A percentile compares a stretch with the other conserved stretches of the same genome.
phyloP scores from a whole-genome alignment of 257 asterid species.

The Solanum corneliomulleri region DNA sequence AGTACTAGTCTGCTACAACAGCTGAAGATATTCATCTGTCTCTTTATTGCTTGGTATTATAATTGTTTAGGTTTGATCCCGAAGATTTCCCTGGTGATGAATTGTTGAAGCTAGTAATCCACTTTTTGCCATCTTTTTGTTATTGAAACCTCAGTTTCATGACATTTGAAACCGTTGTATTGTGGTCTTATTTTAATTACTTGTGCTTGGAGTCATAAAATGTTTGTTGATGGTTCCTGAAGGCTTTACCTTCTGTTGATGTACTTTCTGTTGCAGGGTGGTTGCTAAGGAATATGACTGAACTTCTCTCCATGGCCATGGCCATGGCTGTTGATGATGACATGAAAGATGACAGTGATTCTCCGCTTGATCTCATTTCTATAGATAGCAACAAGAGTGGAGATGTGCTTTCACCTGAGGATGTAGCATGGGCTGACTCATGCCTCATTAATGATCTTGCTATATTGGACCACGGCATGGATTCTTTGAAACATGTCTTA shows the following conservation, averaged over 20 bases:
- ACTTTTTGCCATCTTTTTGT: background rate
- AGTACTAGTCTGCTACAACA: background rate
- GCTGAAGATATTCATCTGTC: background rate
- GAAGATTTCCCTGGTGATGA: background rate
- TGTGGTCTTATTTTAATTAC: background rate
- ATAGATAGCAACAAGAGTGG: slow-evolving; percentile 6
- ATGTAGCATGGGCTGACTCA: slow-evolving; percentile 69
- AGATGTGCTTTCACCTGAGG: slow-evolving; percentile 34
- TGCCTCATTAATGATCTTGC: slow-evolving; percentile 45
- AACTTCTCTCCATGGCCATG: background rate
- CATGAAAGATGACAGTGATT: slow-evolving; percentile 8
- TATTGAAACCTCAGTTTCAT: background rate
- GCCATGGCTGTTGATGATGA: slow-evolving; percentile 5
- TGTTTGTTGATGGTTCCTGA: background rate
- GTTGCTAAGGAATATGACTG: background rate
- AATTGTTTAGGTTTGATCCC: background rate
- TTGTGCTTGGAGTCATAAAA: background rate
- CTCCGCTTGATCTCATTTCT: slow-evolving; percentile 1
- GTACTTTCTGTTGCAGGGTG: background rate
- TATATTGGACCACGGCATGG: slow-evolving; percentile 25
- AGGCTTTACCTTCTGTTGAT: background rate
- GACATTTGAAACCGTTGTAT: background rate
- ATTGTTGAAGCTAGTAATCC: background rate
- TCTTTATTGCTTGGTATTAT: background rate
- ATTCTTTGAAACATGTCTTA: slow-evolving; percentile 26